These are phyloP conservation scores for Cotoneaster glaucophyllus DNA, from an alignment of 306 rosid genomes.

Conservation along the genomic window DNA sequence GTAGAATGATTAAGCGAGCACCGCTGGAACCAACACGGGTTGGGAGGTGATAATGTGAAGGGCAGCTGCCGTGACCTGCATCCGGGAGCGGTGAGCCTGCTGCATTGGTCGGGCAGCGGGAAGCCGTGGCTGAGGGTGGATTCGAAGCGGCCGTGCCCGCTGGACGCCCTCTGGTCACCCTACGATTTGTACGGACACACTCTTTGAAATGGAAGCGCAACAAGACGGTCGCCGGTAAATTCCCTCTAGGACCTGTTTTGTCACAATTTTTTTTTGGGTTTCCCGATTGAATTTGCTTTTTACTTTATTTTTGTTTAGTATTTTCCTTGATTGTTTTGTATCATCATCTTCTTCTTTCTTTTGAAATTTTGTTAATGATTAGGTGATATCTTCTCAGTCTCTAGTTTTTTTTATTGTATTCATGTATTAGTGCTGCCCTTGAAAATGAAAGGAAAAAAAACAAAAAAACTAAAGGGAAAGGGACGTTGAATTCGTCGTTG, in stretches of 20 bases:
- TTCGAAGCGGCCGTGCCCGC: conserved; percentile 56
- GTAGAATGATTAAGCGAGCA: no score
- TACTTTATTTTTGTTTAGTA: background rate
- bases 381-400: background rate
- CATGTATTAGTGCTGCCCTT: no score
- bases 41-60: conserved; percentile 66
- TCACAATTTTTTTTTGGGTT: conserved; percentile 16
- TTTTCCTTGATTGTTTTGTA: background rate
- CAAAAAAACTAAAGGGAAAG: no score
- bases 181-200: conserved; percentile 58
- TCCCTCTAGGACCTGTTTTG: conserved; percentile 28
- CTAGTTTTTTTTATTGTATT: no score
- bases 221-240: conserved; percentile 28
- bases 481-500: no score
- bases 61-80: conserved; percentile 71
- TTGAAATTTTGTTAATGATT: background rate
- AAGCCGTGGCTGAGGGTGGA: conserved; percentile 69
- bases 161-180: conserved; percentile 55
- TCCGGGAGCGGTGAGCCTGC: conserved; percentile 65
- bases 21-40: conserved; percentile 79
- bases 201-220: conserved; percentile 19
- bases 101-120: conserved; percentile 85
- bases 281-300: conserved; percentile 12
- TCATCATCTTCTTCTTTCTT: background rate
- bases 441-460: no score